Percentiles rank a stretch among this genome's conserved stretches.
phyloP scores from a whole-genome alignment of 148 eudicot genomes.

The Vaccinium myrtillus region DNA sequence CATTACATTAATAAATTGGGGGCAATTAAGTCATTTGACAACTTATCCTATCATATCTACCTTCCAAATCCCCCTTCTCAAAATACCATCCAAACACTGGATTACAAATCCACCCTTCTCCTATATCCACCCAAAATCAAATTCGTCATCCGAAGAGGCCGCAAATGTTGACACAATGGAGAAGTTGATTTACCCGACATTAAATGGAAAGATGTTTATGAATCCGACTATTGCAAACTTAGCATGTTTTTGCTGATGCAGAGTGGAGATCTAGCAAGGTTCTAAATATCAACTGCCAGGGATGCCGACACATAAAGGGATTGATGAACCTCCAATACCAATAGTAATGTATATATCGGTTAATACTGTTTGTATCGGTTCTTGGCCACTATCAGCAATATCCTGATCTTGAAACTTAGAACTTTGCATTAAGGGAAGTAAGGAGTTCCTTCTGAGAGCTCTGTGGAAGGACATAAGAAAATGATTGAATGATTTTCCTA shows the following conservation, averaged over 20 bases:
- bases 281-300: neutral
- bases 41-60: no score
- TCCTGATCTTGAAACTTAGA: neutral
- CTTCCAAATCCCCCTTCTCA: no score
- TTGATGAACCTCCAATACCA: neutral
- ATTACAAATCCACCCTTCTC: no score
- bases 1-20: no score
- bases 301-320: neutral
- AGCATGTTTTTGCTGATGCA: neutral
- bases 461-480: neutral
- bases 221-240: neutral
- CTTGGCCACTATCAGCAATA: neutral
- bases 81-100: no score
- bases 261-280: neutral
- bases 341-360: neutral
- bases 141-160: no score
- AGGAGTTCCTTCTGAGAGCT: neutral
- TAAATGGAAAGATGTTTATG: neutral
- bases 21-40: no score
- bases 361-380: neutral
- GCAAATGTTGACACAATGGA: neutral
- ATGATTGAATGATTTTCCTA: neutral
- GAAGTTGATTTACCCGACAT: neutral
- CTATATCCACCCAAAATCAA: no score
- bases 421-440: constrained; percentile 4